These are phyloP conservation scores for Linnemannia elongata DNA, from an alignment of 192 early-diverging fungal species.

Conservation along the genomic window DNA sequence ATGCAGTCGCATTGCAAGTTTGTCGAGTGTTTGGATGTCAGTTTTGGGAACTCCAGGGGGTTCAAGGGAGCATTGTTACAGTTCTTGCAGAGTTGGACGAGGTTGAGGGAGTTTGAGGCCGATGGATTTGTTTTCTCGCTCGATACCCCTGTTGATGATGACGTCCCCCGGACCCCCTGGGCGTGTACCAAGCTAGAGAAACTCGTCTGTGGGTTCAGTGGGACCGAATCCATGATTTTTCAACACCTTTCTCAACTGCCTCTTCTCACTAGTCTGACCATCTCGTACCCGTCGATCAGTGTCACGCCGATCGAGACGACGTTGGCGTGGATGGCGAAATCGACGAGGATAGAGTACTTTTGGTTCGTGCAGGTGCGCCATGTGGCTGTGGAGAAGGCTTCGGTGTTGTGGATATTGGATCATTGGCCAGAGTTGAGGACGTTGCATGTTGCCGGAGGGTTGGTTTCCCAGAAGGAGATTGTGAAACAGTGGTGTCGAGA, in stretches of 20 bases:
- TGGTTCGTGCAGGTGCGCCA: constrained; percentile 39
- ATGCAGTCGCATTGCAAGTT: constrained; percentile 30
- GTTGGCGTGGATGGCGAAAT: constrained; percentile 33
- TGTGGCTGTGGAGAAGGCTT: constrained; percentile 7
- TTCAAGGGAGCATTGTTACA: constrained; percentile 35
- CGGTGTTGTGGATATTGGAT: constrained; percentile 29
- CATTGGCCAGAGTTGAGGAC: constrained; percentile 47
- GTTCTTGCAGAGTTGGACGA: constrained; percentile 28
- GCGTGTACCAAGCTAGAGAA: constrained; percentile 42
- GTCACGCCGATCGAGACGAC: constrained; percentile 35
- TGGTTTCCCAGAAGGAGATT: constrained; percentile 20
- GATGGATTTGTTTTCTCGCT: constrained; percentile 43
- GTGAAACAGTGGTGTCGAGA: constrained; percentile 42
- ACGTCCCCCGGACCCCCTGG: constrained; percentile 20
- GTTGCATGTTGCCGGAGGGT: constrained; percentile 39
- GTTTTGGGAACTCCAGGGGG: constrained; percentile 20
- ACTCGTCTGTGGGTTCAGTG: constrained; percentile 48
- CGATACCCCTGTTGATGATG: constrained; percentile 25
- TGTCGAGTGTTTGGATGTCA: constrained; percentile 42
- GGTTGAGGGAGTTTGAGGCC: constrained; percentile 32
- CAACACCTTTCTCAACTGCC: constrained; percentile 32
- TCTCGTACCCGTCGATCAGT: constrained; percentile 31
- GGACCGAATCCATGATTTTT: constrained; percentile 42
- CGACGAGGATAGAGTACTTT: constrained; percentile 40
- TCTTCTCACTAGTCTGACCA: constrained; percentile 19